Percentiles rank a stretch among this genome's conserved stretches.
Conservation (phyloP, 75 land plant species). For the Larix kaempferi region DNA sequence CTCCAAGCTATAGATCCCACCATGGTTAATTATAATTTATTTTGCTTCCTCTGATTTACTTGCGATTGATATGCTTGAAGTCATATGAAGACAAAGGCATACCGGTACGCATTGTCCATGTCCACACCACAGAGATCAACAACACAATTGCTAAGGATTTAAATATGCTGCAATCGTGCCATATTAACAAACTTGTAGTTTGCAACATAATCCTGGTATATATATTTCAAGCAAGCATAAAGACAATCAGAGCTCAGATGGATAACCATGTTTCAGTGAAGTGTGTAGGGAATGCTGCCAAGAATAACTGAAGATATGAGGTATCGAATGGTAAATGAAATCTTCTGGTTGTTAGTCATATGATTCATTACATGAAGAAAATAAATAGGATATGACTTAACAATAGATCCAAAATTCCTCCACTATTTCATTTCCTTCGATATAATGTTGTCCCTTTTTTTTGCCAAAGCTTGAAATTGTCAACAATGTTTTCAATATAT, state of each 20-base stretch:
- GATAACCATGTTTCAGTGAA: slow-evolving; percentile 65
- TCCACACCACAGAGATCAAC: slow-evolving; percentile 80
- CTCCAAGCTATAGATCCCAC: too few relatives aligned
- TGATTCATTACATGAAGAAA: slow-evolving; percentile 74
- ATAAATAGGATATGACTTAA: slow-evolving; percentile 79
- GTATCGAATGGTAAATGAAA: slow-evolving; percentile 62
- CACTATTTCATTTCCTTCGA: slow-evolving; percentile 49
- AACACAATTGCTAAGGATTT: slow-evolving; percentile 85
- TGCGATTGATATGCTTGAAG: too few relatives aligned
- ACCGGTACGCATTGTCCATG: slow-evolving; percentile 69
- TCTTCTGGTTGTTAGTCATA: slow-evolving; percentile 88
- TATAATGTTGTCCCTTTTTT: slow-evolving; percentile 45
- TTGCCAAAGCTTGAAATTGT: slow-evolving; percentile 43
- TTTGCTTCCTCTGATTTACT: too few relatives aligned
- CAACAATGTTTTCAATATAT: slow-evolving; percentile 53
- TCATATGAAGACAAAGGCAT: slow-evolving; percentile 85
- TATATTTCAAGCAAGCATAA: slow-evolving; percentile 74
- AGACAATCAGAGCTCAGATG: slow-evolving; percentile 76
- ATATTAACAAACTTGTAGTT: slow-evolving; percentile 66
- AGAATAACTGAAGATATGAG: slow-evolving; percentile 69
- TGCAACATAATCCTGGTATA: slow-evolving; percentile 73
- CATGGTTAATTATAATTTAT: too few relatives aligned
- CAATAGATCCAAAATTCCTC: slow-evolving; percentile 62
- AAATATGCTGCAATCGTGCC: slow-evolving; percentile 65
- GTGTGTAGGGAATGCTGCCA: slow-evolving; percentile 76